A percentile compares a stretch with the other conserved stretches of the same genome.
These are phyloP conservation scores for Fragaria vesca DNA, from an alignment of 306 rosid genomes.

Conservation along the genomic window DNA sequence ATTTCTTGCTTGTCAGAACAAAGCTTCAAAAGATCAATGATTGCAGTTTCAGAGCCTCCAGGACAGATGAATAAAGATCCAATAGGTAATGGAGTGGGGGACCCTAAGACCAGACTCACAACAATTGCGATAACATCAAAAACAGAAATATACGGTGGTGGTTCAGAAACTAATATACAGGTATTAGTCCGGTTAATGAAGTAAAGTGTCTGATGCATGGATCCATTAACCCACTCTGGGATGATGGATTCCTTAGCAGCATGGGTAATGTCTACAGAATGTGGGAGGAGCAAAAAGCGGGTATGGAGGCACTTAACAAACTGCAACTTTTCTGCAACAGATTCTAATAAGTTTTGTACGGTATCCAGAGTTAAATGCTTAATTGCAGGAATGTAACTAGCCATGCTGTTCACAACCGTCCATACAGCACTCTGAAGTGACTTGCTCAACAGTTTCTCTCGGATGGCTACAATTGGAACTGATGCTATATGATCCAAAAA, in stretches of 20 bases:
- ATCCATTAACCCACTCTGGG: slow-evolving; percentile 70
- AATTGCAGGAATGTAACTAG: slow-evolving; percentile 57
- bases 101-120: slow-evolving; percentile 85
- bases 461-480: slow-evolving; percentile 55
- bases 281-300: slow-evolving; percentile 78
- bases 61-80: slow-evolving; percentile 84
- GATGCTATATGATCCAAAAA: slow-evolving; percentile 55
- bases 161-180: slow-evolving; percentile 77
- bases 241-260: slow-evolving; percentile 53
- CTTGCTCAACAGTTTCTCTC: slow-evolving; percentile 65
- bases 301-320: slow-evolving; percentile 79
- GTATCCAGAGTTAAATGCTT: slow-evolving; percentile 45
- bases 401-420: slow-evolving; percentile 74
- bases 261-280: slow-evolving; percentile 66
- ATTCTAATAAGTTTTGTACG: slow-evolving; percentile 46
- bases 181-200: slow-evolving; percentile 63
- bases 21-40: slow-evolving; percentile 72
- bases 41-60: slow-evolving; percentile 75
- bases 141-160: slow-evolving; percentile 69
- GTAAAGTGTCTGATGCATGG: slow-evolving; percentile 64
- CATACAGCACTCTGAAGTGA: slow-evolving; percentile 83
- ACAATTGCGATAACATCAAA: slow-evolving; percentile 78
- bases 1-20: slow-evolving; percentile 76
- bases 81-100: slow-evolving; percentile 77
- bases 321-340: slow-evolving; percentile 73